phyloP scores from a whole-genome alignment of 2,329 filamentous ascomycete genomes.

The Trichoderma semiorbis region DNA sequence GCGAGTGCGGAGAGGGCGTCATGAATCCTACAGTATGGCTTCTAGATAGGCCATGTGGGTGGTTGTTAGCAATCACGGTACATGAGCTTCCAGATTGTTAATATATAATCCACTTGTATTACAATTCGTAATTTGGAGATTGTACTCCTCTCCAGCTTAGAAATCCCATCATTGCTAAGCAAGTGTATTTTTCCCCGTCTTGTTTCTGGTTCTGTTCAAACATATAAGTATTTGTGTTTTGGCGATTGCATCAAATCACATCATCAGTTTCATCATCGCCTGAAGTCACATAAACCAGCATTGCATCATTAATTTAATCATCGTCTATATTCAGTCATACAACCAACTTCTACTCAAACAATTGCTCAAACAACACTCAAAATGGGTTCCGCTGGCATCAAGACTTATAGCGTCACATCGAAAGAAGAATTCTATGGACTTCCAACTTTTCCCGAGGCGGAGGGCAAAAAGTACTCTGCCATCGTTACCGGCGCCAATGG shows the following conservation, averaged over 20 bases:
- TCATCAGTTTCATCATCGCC: background rate
- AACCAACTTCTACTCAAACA: background rate
- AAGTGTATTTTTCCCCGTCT: background rate
- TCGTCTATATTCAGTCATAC: background rate
- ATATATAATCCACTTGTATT: background rate
- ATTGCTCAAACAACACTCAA: too few relatives aligned
- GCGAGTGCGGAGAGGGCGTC: background rate
- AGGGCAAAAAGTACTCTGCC: constrained; percentile 13
- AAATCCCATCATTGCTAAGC: background rate
- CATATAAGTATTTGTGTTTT: background rate
- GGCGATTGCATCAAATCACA: background rate
- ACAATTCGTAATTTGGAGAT: background rate
- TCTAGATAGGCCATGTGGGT: background rate
- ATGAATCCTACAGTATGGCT: background rate
- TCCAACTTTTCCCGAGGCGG: background rate
- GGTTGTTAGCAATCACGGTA: background rate
- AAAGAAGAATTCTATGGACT: constrained; percentile 6
- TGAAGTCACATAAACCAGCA: background rate
- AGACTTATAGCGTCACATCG: background rate
- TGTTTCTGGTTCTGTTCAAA: background rate
- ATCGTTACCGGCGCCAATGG: constrained; percentile 20
- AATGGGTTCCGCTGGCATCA: background rate
- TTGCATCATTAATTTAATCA: background rate
- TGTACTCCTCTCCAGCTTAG: background rate
- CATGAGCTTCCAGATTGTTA: background rate